Base-by-base conservation (phyloP, 1,284 basidiomycete genomes). In the Ustilago shanxiensis region DNA sequence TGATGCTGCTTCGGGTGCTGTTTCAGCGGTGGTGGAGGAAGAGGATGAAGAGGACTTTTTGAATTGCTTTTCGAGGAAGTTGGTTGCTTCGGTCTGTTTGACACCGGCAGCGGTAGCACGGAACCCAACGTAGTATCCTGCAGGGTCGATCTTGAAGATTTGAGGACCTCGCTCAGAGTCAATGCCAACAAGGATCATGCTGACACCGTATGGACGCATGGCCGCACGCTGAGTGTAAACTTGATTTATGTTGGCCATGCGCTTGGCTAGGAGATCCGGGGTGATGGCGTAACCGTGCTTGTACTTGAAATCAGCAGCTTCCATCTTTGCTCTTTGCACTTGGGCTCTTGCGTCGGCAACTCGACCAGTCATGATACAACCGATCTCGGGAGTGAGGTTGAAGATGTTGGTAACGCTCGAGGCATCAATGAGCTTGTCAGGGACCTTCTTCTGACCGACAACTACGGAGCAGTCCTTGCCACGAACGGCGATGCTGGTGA, bases 71-170 rank as follows among this genome's bases (percentile, higher is more conserved):
- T 99, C 97, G 63, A 99, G 89, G 83, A 89, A 83, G 87, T 98
- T 99, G 91, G 95, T 98, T 4, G 95, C 95, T 86, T 99, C 97
- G 81, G 97, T 95, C 85, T 99, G 96, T 85, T 99, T 99, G 87
- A 96, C 94, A 0, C 97, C 97, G 1, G 95, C 92, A 0, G 95
- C 91, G 2, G 96, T 97, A 22, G 96, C 97, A 80, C 98, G 95
- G 89, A 96, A 99, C 1, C 97, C 97, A 50, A 98, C 94, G 86
- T 95, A 99, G 88, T 97, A 98, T 3, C 97, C 97, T 1, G 97
- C 97, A 7, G 97, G 97, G 86, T 99, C 97, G 67, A 99, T 91
- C 88, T 98, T 98, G 90, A 98, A 99, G 82, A 93, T 91, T 87
- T 98, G 96, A 14, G 97, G 95, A 51, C 87, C 87, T 56, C 90